These are phyloP conservation scores for Alternaria hordeiaustralica DNA, from an alignment of 2,329 filamentous ascomycete species.

Conservation along the genomic window DNA sequence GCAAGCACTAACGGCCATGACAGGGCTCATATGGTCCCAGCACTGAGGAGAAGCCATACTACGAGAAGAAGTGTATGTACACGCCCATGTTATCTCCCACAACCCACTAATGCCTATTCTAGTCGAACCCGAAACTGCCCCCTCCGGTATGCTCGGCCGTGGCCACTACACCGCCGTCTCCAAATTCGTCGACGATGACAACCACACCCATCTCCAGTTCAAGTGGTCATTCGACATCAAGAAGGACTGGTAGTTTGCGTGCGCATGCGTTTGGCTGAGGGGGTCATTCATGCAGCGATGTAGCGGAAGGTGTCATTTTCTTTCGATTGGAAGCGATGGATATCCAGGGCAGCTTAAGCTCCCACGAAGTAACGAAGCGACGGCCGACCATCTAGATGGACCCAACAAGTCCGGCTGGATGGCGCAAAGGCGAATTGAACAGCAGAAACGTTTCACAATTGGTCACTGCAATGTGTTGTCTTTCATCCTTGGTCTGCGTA, in stretches of 20 bases:
- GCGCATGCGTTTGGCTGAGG: not conserved
- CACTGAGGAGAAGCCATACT: slow-evolving; percentile 83
- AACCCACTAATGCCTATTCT: slow-evolving; percentile 14
- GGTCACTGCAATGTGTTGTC: not conserved
- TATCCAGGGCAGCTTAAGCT: slow-evolving; percentile 20
- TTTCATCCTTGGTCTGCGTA: slow-evolving; percentile 13
- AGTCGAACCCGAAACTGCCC: slow-evolving; percentile 93
- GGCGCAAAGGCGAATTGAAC: slow-evolving; percentile 9
- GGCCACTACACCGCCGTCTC: slow-evolving; percentile 90
- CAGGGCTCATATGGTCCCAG: slow-evolving; percentile 93
- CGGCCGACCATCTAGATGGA: slow-evolving; percentile 25
- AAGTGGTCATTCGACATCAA: slow-evolving; percentile 96
- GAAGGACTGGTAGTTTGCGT: slow-evolving; percentile 81
- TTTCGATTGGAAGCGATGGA: slow-evolving; percentile 19
- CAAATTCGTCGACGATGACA: slow-evolving; percentile 94
- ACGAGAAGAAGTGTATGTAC: slow-evolving; percentile 87
- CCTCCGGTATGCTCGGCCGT: slow-evolving; percentile 85
- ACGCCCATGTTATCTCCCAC: not conserved
- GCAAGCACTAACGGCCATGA: slow-evolving; percentile 15
- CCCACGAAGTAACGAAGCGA: slow-evolving; percentile 33
- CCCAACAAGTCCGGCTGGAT: slow-evolving; percentile 13
- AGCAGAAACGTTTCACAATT: slow-evolving; percentile 13
- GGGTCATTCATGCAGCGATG: slow-evolving; percentile 9
- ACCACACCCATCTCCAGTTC: slow-evolving; percentile 87
- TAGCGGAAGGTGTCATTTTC: slow-evolving; percentile 13